A percentile compares a stretch with the other conserved stretches of the same genome.
Evolutionary conservation across 2,329 filamentous ascomycete species (phyloP).

Genomic region (Simplicillium sp.): DNA sequence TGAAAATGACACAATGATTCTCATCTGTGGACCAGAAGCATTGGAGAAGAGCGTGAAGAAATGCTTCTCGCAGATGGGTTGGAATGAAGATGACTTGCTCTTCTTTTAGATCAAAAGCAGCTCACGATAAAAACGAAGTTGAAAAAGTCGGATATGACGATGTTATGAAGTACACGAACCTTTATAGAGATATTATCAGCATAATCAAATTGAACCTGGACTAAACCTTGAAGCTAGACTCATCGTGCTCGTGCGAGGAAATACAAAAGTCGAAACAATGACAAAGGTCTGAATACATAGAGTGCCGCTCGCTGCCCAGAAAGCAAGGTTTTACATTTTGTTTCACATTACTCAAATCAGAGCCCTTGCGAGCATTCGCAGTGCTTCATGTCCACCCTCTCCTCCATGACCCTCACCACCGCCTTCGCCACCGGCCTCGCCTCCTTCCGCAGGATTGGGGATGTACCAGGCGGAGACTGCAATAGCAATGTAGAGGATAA

Average conservation of each 20-base stretch:
- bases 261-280: too few species aligned
- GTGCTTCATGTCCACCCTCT: neutral
- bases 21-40: slow-evolving; percentile 70
- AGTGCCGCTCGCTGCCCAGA: too few species aligned
- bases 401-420: slow-evolving; percentile 5
- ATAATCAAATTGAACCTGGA: neutral
- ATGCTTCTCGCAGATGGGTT: slow-evolving; percentile 50
- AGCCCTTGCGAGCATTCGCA: neutral
- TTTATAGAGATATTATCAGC: neutral
- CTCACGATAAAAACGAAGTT: too few species aligned
- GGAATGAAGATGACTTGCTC: slow-evolving; percentile 61
- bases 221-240: too few species aligned
- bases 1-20: slow-evolving; percentile 47
- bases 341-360: too few species aligned
- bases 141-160: neutral
- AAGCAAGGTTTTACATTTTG: too few species aligned
- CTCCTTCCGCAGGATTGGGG: slow-evolving; percentile 27
- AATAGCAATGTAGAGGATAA: slow-evolving; percentile 56
- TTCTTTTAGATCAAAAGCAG: slow-evolving; percentile 50
- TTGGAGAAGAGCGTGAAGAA: slow-evolving; percentile 59
- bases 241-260: too few species aligned
- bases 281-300: too few species aligned
- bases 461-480: slow-evolving; percentile 50
- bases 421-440: neutral
- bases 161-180: neutral